Base-by-base conservation (phyloP, 306 rosid genomes). In the Cucumis melo region DNA sequence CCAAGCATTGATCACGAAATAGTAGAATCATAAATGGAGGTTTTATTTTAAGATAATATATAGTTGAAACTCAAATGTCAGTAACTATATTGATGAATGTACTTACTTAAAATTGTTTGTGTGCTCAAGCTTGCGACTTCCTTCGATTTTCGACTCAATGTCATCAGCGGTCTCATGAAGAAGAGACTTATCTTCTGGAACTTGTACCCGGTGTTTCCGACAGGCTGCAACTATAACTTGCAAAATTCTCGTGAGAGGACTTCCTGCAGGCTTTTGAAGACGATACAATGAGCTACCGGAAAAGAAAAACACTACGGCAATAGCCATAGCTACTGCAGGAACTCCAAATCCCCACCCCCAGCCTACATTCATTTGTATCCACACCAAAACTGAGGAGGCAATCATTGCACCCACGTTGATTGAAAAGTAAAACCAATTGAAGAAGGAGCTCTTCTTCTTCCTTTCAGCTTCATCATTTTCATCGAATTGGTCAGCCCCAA, bases 301-400 rank as follows among this genome's bases (percentile, higher is more conserved):
- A 79, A 93, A 89, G 82, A 88, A 93, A 78, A 74, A 89, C 64
- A 83, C 74, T 70, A 91, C 83, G 8, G 96, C 97, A 42, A 88
- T 29, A 59, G 77, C 82, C 97, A 91, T 93, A 39, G 97, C 90
- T 46, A 87, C 93, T 16, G 95, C 92, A 7, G 97, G 98, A 79
- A 89, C 57, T 66, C 97, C 98, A 76, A 93, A 93, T 20, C 98
- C 97, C 98, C 93, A 91, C 70, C 85, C 92, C 98, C 98, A 93
- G 4, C 97, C 93, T 19, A 91, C 91, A 60, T 91, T 87, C 91
- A 85, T 89, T 61, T 93, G 98, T 44, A 89, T 86, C 87, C 90
- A 93, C 58, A 91, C 97, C 74, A 92, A 81, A 29, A 93, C 86
- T 1, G 97, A 85, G 29, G 97, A 88, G 70, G 98, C 96, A 58